Conservation (phyloP, 345 rosid genomes). For the Raphanus raphanistrum region DNA sequence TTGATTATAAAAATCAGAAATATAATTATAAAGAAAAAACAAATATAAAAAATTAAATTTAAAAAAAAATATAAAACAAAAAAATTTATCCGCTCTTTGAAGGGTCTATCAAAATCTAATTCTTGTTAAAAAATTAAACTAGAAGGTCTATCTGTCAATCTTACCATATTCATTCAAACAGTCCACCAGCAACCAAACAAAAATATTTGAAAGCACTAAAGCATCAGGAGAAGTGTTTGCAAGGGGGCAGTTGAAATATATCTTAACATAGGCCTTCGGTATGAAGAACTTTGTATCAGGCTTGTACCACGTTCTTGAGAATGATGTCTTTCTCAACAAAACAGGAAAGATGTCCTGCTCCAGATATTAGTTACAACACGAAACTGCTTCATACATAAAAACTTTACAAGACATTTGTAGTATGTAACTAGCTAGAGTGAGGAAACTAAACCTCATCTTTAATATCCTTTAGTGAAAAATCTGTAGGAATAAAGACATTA, state of each 20-base stretch:
- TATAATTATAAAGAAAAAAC: too few relatives aligned
- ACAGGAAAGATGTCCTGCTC: constrained; percentile 61
- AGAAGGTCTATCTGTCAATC: neutral
- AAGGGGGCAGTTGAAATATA: constrained; percentile 71
- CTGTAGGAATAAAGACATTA: constrained; percentile 77
- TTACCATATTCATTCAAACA: constrained; percentile 85
- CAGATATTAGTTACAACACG: constrained; percentile 24
- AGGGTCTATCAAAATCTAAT: too few relatives aligned
- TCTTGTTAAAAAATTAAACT: neutral
- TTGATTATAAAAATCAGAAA: too few relatives aligned
- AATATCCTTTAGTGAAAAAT: constrained; percentile 65
- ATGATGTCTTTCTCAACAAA: constrained; percentile 57
- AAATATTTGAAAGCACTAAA: constrained; percentile 58
- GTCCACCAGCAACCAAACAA: constrained; percentile 66
- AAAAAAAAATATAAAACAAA: too few relatives aligned
- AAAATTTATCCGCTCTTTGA: too few relatives aligned
- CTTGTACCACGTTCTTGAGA: constrained; percentile 73
- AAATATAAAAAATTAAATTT: too few relatives aligned
- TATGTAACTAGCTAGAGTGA: constrained; percentile 18
- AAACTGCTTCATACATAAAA: constrained; percentile 6
- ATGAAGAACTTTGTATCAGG: constrained; percentile 69
- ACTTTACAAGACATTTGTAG: neutral
- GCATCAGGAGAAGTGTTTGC: constrained; percentile 71
- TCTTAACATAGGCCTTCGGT: constrained; percentile 73
- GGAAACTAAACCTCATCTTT: constrained; percentile 56